Evolutionary conservation across 2,329 filamentous ascomycete genomes (phyloP).

Genomic region (Hymenoscyphus infarciens): DNA sequence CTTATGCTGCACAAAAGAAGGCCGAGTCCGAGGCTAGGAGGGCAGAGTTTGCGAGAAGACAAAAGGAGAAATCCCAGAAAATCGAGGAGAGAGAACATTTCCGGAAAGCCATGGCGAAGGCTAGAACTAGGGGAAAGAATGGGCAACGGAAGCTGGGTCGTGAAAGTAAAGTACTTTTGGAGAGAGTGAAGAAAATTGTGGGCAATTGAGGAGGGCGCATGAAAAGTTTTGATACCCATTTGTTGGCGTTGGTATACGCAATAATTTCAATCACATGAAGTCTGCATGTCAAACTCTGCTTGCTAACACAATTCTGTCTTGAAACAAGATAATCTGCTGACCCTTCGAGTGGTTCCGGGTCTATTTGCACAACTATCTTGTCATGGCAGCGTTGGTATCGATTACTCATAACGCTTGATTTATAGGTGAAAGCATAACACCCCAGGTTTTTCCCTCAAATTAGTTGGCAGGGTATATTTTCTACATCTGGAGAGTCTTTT

Average conservation of each 20-base stretch:
- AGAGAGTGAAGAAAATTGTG: conserved; percentile 54
- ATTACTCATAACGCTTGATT: too few relatives aligned
- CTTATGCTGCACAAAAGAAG: conserved; percentile 44
- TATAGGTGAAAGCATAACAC: too few relatives aligned
- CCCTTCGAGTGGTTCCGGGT: too few relatives aligned
- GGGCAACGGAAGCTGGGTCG: conserved; percentile 66
- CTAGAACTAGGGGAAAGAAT: conserved; percentile 53
- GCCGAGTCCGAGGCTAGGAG: conserved; percentile 52
- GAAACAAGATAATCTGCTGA: too few relatives aligned
- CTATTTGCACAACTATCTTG: too few relatives aligned
- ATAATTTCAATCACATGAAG: not conserved
- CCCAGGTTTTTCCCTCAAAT: too few relatives aligned
- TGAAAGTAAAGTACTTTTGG: conserved; percentile 63
- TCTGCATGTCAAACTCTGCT: not conserved
- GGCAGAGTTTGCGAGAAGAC: conserved; percentile 48
- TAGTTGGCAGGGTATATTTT: too few relatives aligned
- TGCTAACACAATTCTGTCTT: too few relatives aligned
- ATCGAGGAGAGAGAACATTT: conserved; percentile 55
- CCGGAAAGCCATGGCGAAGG: conserved; percentile 46
- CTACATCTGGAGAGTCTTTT: too few relatives aligned
- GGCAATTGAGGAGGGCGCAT: conserved; percentile 21
- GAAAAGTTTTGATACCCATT: conserved; percentile 5
- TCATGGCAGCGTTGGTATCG: too few relatives aligned
- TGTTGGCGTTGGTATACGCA: not conserved
- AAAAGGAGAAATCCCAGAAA: conserved; percentile 52